Evolutionary conservation across 169 alveolate species (phyloP).

Genomic region (Cryptosporidium andersoni): DNA sequence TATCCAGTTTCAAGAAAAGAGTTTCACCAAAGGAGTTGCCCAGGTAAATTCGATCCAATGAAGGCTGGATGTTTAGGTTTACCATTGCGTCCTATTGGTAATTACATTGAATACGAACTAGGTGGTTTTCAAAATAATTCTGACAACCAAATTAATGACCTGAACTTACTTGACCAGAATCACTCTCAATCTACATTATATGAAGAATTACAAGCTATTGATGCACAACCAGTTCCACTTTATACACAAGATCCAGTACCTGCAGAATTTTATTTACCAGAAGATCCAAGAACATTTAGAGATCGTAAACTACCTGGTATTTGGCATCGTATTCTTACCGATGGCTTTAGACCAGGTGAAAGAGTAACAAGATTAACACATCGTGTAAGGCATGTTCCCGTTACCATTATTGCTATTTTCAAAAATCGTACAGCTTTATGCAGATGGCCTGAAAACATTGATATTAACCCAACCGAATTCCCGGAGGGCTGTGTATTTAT

Average conservation of each 20-base stretch:
- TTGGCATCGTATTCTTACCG: slow-evolving; percentile 71
- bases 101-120: slow-evolving; percentile 63
- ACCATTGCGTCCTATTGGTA: slow-evolving; percentile 63
- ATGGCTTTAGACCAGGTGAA: slow-evolving; percentile 71
- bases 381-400: slow-evolving; percentile 67
- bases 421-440: slow-evolving; percentile 65
- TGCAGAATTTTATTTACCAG: slow-evolving; percentile 59
- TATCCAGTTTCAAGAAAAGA: slow-evolving; percentile 62
- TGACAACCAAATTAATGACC: slow-evolving; percentile 54
- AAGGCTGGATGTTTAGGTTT: slow-evolving; percentile 65
- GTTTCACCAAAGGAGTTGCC: slow-evolving; percentile 51
- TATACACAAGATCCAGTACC: slow-evolving; percentile 65
- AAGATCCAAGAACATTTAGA: slow-evolving; percentile 67
- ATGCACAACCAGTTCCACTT: slow-evolving; percentile 70
- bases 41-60: slow-evolving; percentile 67
- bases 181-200: slow-evolving; percentile 33
- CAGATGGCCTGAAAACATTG: slow-evolving; percentile 65
- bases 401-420: slow-evolving; percentile 62
- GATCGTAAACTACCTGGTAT: slow-evolving; percentile 59
- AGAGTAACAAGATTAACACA: slow-evolving; percentile 64
- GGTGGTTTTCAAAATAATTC: slow-evolving; percentile 69
- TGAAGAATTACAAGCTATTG: slow-evolving; percentile 67
- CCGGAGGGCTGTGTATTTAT: slow-evolving; percentile 71
- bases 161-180: slow-evolving; percentile 28
- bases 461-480: slow-evolving; percentile 58